Percentiles rank a stretch among this genome's conserved stretches.
Conservation (phyloP, 495 filamentous ascomycete species). For the Hyaloscypha hepaticicola region DNA sequence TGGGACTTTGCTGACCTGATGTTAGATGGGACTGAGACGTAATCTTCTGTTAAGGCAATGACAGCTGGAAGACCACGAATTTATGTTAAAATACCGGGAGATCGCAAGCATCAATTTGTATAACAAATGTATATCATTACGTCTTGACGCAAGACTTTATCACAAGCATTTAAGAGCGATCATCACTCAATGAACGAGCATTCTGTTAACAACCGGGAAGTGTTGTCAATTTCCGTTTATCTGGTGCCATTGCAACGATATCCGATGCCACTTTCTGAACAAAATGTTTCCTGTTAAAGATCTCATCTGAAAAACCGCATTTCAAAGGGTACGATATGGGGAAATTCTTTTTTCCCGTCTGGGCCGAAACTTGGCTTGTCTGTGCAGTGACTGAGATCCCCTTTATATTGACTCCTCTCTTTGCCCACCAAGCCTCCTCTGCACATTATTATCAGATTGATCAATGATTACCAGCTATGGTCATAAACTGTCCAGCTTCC, state of each 20-base stretch:
- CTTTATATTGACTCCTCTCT: no score
- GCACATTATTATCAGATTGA: no score
- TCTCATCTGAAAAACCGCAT: no score
- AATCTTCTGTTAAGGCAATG: neutral
- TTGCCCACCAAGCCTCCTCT: no score
- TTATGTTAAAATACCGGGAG: slow-evolving; percentile 6
- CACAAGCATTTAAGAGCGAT: slow-evolving; percentile 2
- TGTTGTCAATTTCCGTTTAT: neutral
- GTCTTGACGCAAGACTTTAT: neutral
- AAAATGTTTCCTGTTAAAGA: neutral
- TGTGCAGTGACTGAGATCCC: no score
- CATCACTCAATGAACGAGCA: neutral
- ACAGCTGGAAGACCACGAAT: neutral
- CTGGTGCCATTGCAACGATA: neutral
- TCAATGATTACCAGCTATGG: no score
- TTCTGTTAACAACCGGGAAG: neutral
- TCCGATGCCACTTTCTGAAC: neutral
- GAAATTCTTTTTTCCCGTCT: no score
- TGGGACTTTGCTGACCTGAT: slow-evolving; percentile 17
- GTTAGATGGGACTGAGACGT: slow-evolving; percentile 48
- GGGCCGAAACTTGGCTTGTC: no score
- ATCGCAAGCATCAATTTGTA: slow-evolving; percentile 21
- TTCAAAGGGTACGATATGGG: no score
- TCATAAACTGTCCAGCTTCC: no score
- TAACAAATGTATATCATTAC: slow-evolving; percentile 18